phyloP scores from a whole-genome alignment of 495 filamentous ascomycete species.

The Aspergillus asperescens region DNA sequence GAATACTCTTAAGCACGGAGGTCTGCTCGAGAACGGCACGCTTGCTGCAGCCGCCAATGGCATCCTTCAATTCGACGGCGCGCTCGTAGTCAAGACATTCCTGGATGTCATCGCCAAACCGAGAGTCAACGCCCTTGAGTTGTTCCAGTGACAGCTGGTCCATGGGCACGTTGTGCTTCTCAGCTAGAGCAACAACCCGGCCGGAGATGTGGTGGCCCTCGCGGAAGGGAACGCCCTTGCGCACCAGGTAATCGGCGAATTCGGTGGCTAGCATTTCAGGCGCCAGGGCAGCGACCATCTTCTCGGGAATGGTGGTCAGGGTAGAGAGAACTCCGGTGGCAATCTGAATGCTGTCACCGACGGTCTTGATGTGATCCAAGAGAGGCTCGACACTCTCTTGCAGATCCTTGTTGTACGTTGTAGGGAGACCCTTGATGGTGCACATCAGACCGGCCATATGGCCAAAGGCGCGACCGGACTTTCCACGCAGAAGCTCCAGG shows the following conservation, averaged over 20 bases:
- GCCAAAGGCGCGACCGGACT: constrained; percentile 77
- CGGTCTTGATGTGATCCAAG: constrained; percentile 82
- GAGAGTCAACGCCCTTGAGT: constrained; percentile 64
- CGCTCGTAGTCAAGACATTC: constrained; percentile 78
- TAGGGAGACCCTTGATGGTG: constrained; percentile 82
- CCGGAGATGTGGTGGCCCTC: constrained; percentile 91
- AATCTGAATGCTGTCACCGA: constrained; percentile 80
- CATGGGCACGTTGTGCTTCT: constrained; percentile 67
- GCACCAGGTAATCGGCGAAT: constrained; percentile 85
- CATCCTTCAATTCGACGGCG: constrained; percentile 76
- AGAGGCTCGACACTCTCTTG: constrained; percentile 88
- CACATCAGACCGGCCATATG: constrained; percentile 86
- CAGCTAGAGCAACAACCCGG: constrained; percentile 66
- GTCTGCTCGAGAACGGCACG: constrained; percentile 74
- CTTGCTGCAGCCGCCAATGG: constrained; percentile 77
- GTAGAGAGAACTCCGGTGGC: constrained; percentile 70
- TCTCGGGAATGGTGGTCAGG: constrained; percentile 60
- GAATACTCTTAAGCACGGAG: constrained; percentile 54
- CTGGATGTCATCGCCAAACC: constrained; percentile 72
- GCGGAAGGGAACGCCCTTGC: constrained; percentile 71
- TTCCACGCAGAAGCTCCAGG: constrained; percentile 83
- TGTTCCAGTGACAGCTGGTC: constrained; percentile 66
- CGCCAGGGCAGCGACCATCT: constrained; percentile 72
- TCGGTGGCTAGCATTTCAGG: constrained; percentile 77
- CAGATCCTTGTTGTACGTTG: constrained; percentile 92